These are phyloP conservation scores for Aspergillus fischeri DNA, from an alignment of 2,329 filamentous ascomycete genomes.

Conservation along the genomic window DNA sequence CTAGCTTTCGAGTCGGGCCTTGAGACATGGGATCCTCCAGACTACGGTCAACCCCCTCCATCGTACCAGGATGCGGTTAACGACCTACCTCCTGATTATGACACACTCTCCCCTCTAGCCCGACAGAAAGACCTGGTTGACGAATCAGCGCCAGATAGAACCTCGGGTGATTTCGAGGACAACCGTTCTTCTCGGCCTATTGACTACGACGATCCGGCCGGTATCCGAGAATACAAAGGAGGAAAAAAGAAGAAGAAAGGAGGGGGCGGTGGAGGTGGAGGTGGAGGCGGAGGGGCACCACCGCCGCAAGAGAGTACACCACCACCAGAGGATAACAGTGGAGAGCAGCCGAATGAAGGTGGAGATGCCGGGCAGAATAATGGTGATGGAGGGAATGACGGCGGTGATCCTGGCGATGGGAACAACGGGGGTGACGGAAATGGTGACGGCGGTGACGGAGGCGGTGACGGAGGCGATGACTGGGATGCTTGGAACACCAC, in stretches of 20 bases:
- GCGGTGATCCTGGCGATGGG: slow-evolving; percentile 33
- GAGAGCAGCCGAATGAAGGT: slow-evolving; percentile 12
- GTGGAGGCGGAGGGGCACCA: slow-evolving; percentile 3
- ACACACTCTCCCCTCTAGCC: slow-evolving; percentile 24
- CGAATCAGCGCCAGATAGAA: slow-evolving; percentile 5
- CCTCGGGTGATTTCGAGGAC: slow-evolving; percentile 2
- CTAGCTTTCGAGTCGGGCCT: slow-evolving; percentile 11
- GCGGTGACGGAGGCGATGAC: slow-evolving; percentile 32
- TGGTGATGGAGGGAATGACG: slow-evolving; percentile 42
- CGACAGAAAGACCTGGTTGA: slow-evolving; percentile 14
- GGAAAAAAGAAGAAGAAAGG: slow-evolving; percentile 30
- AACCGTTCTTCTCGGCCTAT: slow-evolving; percentile 12
- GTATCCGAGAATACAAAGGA: slow-evolving; percentile 30
- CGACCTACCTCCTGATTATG: slow-evolving; percentile 34
- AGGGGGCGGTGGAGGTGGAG: background rate
- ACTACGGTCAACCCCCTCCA: slow-evolving; percentile 25
- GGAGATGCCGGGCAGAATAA: slow-evolving; percentile 10
- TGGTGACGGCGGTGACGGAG: slow-evolving; percentile 33
- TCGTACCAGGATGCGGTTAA: slow-evolving; percentile 29
- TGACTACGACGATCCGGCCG: slow-evolving; percentile 21
- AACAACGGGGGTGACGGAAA: slow-evolving; percentile 11
- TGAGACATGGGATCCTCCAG: slow-evolving; percentile 10
- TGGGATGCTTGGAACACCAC: slow-evolving; percentile 39
- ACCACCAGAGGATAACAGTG: slow-evolving; percentile 21
- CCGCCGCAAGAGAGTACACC: slow-evolving; percentile 12